These are phyloP conservation scores for Melanogaster broomeanus DNA, from an alignment of 768 basidiomycete species.

Conservation along the genomic window DNA sequence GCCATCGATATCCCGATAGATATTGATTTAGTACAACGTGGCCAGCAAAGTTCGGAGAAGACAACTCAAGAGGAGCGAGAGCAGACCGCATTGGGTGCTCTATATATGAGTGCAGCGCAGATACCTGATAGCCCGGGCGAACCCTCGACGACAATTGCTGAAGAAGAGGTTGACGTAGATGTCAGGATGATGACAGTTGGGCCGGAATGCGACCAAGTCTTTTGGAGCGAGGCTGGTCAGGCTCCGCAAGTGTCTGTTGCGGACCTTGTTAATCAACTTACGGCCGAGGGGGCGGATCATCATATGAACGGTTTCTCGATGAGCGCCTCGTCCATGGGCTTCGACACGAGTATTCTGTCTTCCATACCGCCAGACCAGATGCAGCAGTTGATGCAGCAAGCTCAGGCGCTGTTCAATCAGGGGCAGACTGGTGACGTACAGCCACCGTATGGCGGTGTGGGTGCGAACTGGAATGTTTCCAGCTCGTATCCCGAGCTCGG, in stretches of 20 bases:
- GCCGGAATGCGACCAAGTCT: conserved; percentile 62
- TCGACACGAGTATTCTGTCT: conserved; percentile 45
- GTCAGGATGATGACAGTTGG: conserved; percentile 70
- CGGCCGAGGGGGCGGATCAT: conserved; percentile 44
- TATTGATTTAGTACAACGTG: conserved; percentile 55
- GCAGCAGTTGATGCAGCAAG: conserved; percentile 57
- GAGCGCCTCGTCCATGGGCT: conserved; percentile 34
- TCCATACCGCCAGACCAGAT: conserved; percentile 59
- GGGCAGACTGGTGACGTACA: conserved; percentile 34
- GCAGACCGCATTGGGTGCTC: conserved; percentile 69
- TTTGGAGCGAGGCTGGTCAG: conserved; percentile 52
- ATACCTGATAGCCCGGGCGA: conserved; percentile 82
- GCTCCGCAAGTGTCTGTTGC: conserved; percentile 52
- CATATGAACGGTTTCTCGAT: conserved; percentile 37
- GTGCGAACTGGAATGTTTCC: conserved; percentile 42
- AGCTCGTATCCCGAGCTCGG: conserved; percentile 48
- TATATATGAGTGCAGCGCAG: conserved; percentile 69
- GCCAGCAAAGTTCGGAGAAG: conserved; percentile 70
- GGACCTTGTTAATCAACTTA: conserved; percentile 68
- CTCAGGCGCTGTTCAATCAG: conserved; percentile 34
- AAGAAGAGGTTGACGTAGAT: conserved; percentile 69
- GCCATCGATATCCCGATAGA: conserved; percentile 65
- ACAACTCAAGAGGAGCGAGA: conserved; percentile 74
- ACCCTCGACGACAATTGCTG: conserved; percentile 56
- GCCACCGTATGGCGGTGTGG: conserved; percentile 37